Percentiles rank a stretch among this genome's conserved stretches.
These are phyloP conservation scores for Didymellaceae sp. DNA, from an alignment of 2,329 filamentous ascomycete species.

Conservation along the genomic window DNA sequence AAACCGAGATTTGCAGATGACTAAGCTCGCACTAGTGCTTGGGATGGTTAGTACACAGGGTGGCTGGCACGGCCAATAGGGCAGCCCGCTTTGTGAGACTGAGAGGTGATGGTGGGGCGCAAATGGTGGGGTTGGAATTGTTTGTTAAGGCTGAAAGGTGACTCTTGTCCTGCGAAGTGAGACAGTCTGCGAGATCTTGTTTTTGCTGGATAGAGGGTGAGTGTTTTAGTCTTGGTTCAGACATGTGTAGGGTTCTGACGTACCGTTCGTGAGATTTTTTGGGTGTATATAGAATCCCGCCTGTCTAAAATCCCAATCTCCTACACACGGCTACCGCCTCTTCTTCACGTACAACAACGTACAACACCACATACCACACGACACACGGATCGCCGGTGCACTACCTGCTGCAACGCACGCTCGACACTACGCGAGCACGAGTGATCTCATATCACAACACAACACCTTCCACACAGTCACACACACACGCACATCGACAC, in stretches of 20 bases:
- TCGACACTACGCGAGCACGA: constrained; percentile 1
- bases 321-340: constrained; percentile 12
- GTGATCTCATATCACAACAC: neutral
- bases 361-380: constrained; percentile 1
- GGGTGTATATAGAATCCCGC: constrained; percentile 9
- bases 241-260: constrained; percentile 13
- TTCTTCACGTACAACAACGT: constrained; percentile 11
- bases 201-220: neutral
- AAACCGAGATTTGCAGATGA: constrained; percentile 32
- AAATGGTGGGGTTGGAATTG: constrained; percentile 15
- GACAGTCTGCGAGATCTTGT: neutral
- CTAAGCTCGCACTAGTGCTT: constrained; percentile 30
- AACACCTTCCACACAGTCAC: constrained; percentile 4
- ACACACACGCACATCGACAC: constrained; percentile 29
- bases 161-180: constrained; percentile 9
- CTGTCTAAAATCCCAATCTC: constrained; percentile 7
- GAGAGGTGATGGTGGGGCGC: constrained; percentile 14
- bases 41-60: constrained; percentile 3
- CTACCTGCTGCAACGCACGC: neutral
- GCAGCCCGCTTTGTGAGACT: constrained; percentile 19
- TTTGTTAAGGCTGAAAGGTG: constrained; percentile 4
- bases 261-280: constrained; percentile 17
- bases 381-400: constrained; percentile 12
- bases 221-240: neutral
- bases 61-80: constrained; percentile 22